Evolutionary conservation across 192 early-diverging fungal species (phyloP).

Genomic region (Dimargaris xerosporica): DNA sequence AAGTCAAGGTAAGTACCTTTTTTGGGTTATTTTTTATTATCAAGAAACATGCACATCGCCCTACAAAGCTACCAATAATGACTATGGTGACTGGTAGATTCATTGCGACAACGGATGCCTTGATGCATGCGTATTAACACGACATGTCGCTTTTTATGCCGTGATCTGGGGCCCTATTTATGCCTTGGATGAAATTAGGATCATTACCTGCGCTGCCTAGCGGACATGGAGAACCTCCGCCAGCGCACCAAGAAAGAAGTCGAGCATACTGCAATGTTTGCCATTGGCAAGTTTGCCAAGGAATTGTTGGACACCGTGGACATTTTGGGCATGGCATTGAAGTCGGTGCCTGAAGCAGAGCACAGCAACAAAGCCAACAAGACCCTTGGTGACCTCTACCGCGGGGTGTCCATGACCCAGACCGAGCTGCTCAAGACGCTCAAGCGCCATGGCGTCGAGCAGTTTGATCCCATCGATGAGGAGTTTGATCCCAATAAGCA

Average conservation of each 20-base stretch:
- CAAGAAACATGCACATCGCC: neutral
- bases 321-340: conserved; percentile 75
- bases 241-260: conserved; percentile 76
- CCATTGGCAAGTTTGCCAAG: conserved; percentile 97
- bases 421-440: conserved; percentile 73
- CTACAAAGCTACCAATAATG: neutral
- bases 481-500: conserved; percentile 88
- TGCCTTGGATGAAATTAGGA: conserved; percentile 35
- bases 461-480: conserved; percentile 67
- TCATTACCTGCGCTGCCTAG: conserved; percentile 77
- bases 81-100: neutral
- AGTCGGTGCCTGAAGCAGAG: conserved; percentile 63
- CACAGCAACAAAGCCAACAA: conserved; percentile 29
- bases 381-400: conserved; percentile 62
- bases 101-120: neutral
- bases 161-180: neutral
- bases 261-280: conserved; percentile 61
- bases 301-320: conserved; percentile 87
- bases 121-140: neutral
- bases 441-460: conserved; percentile 72
- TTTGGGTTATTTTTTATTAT: neutral
- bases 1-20: conserved; percentile 1
- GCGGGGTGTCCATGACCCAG: conserved; percentile 81
- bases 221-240: conserved; percentile 94
- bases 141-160: neutral